Conservation (phyloP, 2,329 filamentous ascomycete species). For the Atkinsonella hypoxylon region DNA sequence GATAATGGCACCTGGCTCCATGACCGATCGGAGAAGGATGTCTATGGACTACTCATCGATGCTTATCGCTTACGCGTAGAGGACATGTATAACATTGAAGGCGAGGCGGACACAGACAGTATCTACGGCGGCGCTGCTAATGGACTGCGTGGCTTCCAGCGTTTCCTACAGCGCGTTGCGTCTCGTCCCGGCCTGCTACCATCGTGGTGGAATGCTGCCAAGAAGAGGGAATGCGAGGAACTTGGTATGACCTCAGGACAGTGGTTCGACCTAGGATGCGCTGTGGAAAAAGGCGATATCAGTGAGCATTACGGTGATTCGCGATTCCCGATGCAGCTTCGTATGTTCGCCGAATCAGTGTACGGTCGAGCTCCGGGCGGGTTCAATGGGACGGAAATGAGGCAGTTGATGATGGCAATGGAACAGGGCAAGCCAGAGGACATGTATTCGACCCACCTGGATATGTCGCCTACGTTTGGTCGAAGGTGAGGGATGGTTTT, state of each 20-base stretch:
- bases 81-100: conserved; percentile 21
- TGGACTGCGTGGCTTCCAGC: conserved; percentile 21
- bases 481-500: no score
- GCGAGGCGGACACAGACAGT: conserved; percentile 15
- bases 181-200: conserved; percentile 23
- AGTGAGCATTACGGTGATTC: conserved; percentile 30
- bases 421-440: no score
- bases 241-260: conserved; percentile 17
- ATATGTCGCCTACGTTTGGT: no score
- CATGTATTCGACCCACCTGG: no score
- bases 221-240: conserved; percentile 24
- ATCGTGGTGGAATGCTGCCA: conserved; percentile 30
- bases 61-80: conserved; percentile 34
- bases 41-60: conserved; percentile 35
- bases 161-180: conserved; percentile 22
- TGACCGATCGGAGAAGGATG: conserved; percentile 28
- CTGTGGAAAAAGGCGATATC: conserved; percentile 23
- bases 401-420: conserved; percentile 12
- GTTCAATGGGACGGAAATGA: conserved; percentile 13
- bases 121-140: conserved; percentile 16
- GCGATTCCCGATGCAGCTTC: conserved; percentile 36
- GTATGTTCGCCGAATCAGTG: conserved; percentile 33
- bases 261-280: conserved; percentile 14
- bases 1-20: conserved; percentile 29
- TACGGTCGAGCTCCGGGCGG: conserved; percentile 21